Conservation (phyloP, 1,139 yeast species). For the Starmera stellimalicola region DNA sequence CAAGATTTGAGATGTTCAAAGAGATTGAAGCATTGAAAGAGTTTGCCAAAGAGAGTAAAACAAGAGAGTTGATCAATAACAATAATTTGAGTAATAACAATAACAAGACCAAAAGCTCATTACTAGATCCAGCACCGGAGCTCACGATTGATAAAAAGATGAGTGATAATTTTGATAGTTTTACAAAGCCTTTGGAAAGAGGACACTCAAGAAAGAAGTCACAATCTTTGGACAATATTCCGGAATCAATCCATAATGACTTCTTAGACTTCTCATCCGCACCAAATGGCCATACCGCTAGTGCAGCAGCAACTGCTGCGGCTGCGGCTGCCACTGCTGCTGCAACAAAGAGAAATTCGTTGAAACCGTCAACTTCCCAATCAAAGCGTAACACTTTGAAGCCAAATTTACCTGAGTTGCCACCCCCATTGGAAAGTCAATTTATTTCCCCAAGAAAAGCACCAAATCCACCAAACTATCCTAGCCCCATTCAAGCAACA, state of each 20-base stretch:
- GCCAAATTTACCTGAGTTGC: conserved; percentile 15
- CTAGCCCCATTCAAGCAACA: conserved; percentile 31
- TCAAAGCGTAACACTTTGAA: conserved; percentile 9
- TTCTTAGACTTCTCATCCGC: no score
- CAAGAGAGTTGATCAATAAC: background rate
- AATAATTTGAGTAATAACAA: background rate
- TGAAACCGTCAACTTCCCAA: conserved; percentile 4
- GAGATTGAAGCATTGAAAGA: conserved; percentile 66
- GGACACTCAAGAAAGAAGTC: conserved; percentile 38
- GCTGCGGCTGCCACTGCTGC: no score
- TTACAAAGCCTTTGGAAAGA: conserved; percentile 18
- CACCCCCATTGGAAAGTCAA: conserved; percentile 14
- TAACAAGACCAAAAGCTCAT: background rate
- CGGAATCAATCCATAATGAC: conserved; percentile 9
- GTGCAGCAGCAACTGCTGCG: no score
- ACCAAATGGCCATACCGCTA: no score
- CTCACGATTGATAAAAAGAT: conserved; percentile 2
- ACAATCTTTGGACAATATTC: conserved; percentile 42
- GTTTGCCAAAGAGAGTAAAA: conserved; percentile 6
- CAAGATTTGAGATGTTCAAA: conserved; percentile 83
- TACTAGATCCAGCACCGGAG: conserved; percentile 5
- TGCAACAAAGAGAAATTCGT: conserved; percentile 5
- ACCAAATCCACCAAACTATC: conserved; percentile 46
- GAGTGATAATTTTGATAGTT: conserved; percentile 11
- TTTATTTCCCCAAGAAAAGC: conserved; percentile 58